phyloP scores from a whole-genome alignment of 495 filamentous ascomycete genomes.

The Talaromyces adpressus region DNA sequence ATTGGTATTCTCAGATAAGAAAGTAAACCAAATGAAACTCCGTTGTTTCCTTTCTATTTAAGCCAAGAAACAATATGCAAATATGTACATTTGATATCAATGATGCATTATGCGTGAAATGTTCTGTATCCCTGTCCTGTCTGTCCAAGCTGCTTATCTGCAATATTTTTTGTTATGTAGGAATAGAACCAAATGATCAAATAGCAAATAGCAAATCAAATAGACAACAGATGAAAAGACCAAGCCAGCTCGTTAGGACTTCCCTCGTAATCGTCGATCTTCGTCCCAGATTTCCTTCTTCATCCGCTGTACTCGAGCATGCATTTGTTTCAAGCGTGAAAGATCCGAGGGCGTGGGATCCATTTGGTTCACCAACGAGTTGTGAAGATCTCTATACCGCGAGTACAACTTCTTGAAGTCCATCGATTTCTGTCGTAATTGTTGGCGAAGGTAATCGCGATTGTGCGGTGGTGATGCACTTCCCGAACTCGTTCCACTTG shows the following conservation, averaged over 20 bases:
- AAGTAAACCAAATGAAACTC: background rate
- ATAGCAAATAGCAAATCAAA: background rate
- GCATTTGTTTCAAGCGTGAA: constrained; percentile 53
- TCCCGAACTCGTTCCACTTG: constrained; percentile 39
- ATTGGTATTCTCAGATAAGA: no score
- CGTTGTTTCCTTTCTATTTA: background rate
- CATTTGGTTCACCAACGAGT: constrained; percentile 43
- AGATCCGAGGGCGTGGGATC: constrained; percentile 50
- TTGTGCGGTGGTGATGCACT: constrained; percentile 40
- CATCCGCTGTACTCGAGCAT: constrained; percentile 49
- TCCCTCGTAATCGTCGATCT: constrained; percentile 20
- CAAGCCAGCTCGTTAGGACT: background rate
- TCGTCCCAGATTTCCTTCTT: constrained; percentile 62
- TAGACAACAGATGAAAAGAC: background rate
- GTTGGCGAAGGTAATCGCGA: constrained; percentile 30
- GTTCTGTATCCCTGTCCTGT: background rate
- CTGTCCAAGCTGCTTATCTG: background rate
- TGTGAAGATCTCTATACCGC: constrained; percentile 56
- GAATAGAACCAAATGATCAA: background rate
- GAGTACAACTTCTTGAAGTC: constrained; percentile 56
- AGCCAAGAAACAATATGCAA: background rate
- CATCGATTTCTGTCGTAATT: constrained; percentile 47
- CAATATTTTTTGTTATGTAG: background rate
- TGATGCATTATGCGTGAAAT: background rate
- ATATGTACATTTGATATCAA: background rate